Evolutionary conservation across 2,329 filamentous ascomycete species (phyloP), one percentile per base, ranked within the genome.

Genomic region (Aspergillus sp.): DNA sequence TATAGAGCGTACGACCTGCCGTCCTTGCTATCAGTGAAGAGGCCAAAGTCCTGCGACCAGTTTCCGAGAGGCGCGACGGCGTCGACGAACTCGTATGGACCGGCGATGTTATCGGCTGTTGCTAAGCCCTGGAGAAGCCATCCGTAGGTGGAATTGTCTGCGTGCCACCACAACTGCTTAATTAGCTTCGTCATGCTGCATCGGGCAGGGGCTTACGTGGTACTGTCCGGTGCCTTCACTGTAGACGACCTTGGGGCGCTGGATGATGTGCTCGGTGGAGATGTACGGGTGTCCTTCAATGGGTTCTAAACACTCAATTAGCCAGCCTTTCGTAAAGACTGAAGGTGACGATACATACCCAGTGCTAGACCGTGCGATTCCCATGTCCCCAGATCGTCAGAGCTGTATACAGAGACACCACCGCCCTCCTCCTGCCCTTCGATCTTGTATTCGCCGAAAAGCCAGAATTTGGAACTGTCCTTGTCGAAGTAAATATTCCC

Each of bases 371-470:
- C 84, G 58, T 86, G 82, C 43, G 70, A 77, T 19, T 80, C 74
- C 85, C 85, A 87, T 0, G 83, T 87, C 2, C 81, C 82, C 2
- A 87, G 73, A 61, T 87, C 84, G 19, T 82, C 77, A 0, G 84
- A 87, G 66, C 83, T 86, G 66, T 85, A 85, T 1, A 86, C 85
- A 0, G 82, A 82, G 0, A 87, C 72, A 17, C 85, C 85, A 0
- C 83, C 85, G 9, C 85, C 85, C 64, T 87, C 85, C 7, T 76
- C 77, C 60, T 84, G 82, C 0, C 79, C 83, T 62, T 87, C 69
- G 11, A 78, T 72, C 71, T 87, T 87, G 72, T 85, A 82, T 66
- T 87, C 85, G 37, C 85, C 85, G 56, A 87, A 87, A 77, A 80
- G 81, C 71, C 81, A 87, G 67, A 85, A 87, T 58, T 78, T 82